Evolutionary conservation across 495 filamentous ascomycete species (phyloP), one percentile per base, ranked within the genome.

Genomic region (Cladorrhinum samala): DNA sequence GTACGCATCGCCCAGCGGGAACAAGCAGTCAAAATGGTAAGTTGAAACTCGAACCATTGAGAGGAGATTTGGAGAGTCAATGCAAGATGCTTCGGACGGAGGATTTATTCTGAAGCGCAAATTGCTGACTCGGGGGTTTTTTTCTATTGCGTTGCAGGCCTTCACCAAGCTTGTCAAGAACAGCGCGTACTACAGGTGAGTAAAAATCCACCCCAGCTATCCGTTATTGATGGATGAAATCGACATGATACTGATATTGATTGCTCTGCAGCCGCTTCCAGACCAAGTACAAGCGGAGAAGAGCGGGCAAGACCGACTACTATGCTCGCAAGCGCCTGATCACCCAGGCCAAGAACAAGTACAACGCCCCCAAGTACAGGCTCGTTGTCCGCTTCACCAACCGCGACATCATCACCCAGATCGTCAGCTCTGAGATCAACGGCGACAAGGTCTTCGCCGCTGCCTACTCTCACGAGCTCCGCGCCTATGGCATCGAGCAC

Each of bases 311-410:
- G 87, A 99, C 93, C 77, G 93, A 99, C 72, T 99, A 99, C 88
- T 97, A 96, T 74, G 93, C 93, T 70, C 93, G 93, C 78, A 96
- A 96, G 86, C 87, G 93, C 68, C 81, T 99, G 76, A 94, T 95
- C 84, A 91, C 89, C 77, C 93, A 99, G 82, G 93, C 93, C 76
- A 99, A 97, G 90, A 97, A 97, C 89, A 97, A 97, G 84, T 98
- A 96, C 87, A 93, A 91, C 75, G 87, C 92, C 45, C 92, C 93
- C 72, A 99, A 99, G 82, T 96, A 99, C 85, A 88, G 93, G 70
- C 87, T 99, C 69, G 93, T 99, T 53, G 92, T 99, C 70, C 92
- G 93, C 73, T 99, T 99, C 88, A 96, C 94, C 83, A 97, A 97
- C 84, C 87, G 89, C 71, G 93, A 98, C 79, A 94, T 99, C 81